Percentiles rank a stretch among this genome's conserved stretches.
phyloP scores from a whole-genome alignment of 1,139 yeast species.

The Debaryomycetaceae sp. region DNA sequence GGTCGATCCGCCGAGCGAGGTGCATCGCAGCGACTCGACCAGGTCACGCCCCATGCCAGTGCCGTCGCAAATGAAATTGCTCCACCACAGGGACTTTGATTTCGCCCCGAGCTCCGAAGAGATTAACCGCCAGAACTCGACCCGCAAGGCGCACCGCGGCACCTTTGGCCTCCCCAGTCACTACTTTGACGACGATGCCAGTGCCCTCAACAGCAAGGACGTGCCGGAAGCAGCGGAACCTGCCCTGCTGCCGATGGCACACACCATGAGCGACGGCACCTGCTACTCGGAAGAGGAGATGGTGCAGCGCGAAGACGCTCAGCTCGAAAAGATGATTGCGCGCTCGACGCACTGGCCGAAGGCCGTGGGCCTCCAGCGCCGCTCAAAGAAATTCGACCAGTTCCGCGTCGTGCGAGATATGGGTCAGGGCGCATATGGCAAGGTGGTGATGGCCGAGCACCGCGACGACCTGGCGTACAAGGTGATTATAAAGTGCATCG shows the following conservation, averaged over 20 bases:
- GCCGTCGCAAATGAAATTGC: slow-evolving; percentile 49
- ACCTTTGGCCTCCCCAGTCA: slow-evolving; percentile 19
- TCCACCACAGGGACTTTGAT: slow-evolving; percentile 26
- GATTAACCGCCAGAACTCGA: slow-evolving; percentile 25
- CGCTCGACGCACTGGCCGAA: slow-evolving; percentile 41
- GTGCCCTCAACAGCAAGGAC: not conserved
- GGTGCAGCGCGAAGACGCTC: slow-evolving; percentile 32
- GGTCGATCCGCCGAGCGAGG: not conserved
- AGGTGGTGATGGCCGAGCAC: slow-evolving; percentile 72
- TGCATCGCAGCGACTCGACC: slow-evolving; percentile 2
- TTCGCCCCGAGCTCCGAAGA: slow-evolving; percentile 21
- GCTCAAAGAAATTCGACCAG: slow-evolving; percentile 61
- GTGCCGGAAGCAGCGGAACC: not conserved
- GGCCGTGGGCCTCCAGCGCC: slow-evolving; percentile 46
- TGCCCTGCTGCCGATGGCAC: not conserved
- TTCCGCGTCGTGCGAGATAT: slow-evolving; percentile 61
- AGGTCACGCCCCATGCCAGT: slow-evolving; percentile 13
- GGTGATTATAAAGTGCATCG: slow-evolving; percentile 78
- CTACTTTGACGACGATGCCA: no score
- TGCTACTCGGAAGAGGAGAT: slow-evolving; percentile 30
- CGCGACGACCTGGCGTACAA: slow-evolving; percentile 49
- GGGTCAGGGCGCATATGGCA: slow-evolving; percentile 97
- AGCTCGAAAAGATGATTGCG: slow-evolving; percentile 22
- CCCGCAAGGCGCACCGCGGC: slow-evolving; percentile 21
- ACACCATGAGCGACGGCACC: slow-evolving; percentile 1